Base-by-base conservation (phyloP, 768 basidiomycete species). In the Lepiota brunneoincarnata region DNA sequence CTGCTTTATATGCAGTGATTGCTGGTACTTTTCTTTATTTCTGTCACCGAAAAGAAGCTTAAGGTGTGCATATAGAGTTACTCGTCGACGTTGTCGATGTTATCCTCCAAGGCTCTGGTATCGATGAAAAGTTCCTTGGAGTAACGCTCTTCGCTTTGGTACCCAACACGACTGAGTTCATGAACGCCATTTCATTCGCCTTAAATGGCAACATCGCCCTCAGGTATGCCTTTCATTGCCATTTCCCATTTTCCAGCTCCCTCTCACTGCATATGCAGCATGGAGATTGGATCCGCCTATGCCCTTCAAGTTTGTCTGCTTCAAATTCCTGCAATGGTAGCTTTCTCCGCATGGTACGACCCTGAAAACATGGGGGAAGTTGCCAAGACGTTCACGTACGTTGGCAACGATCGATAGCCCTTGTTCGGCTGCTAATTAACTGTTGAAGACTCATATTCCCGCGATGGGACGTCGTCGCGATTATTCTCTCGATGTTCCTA, bases 251-350 rank as follows among this genome's bases (percentile, higher is more conserved):
- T 14, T 17, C n/a, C 37, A 10, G 11, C 24, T 47, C 23, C 54
- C 39, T 17, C 23, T 53, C 12, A 53, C 41, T 23, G 24, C 24
- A 38, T 7, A 43, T 60, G 49, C 59, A 98, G 95, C 68, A 98
- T 98, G 94, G 97, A 98, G 72, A 98, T 99, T 62, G 97, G 97
- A 12, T 98, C 97, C 1, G 97, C 97, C 3, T 99, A 99, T 70
- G 97, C 97, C 4, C 79, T 99, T 2, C 97, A 99, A 70, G 97
- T 99, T 14, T 99, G 97, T 69, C 77, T 99, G 49, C 78, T 99
- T 12, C 97, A 99, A 70, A 93, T 98, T 28, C 97, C 97, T 2
- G 93, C 94, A 2, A 98, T 99, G 96, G 93, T 99, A 12, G 96
- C 93, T 0, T 98, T 99, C 71, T 94, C 93, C 17, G 96, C 95